These are phyloP conservation scores for Cyberlindnera xishuangbannaensis DNA, from an alignment of 805 yeast species.

Conservation along the genomic window DNA sequence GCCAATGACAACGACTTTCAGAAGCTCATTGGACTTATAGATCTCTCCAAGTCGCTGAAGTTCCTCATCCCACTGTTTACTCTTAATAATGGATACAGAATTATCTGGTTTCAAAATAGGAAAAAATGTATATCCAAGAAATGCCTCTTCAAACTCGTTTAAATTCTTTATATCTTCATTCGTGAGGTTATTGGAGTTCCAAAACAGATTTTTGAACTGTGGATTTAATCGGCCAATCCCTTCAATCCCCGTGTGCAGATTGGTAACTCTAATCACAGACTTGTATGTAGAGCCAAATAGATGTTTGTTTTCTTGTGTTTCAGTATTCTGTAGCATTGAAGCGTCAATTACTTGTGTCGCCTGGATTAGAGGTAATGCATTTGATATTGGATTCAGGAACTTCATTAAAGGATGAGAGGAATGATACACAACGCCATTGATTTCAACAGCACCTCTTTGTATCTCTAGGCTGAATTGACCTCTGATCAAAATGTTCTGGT, in stretches of 20 bases:
- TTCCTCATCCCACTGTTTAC: slow-evolving; percentile 32
- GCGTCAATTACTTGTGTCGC: slow-evolving; percentile 35
- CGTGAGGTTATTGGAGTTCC: slow-evolving; percentile 17
- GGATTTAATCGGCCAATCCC: slow-evolving; percentile 37
- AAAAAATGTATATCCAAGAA: slow-evolving; percentile 35
- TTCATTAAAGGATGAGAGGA: slow-evolving; percentile 25
- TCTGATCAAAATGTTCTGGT: slow-evolving; percentile 37
- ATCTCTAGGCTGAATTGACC: slow-evolving; percentile 43
- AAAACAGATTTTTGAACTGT: slow-evolving; percentile 38
- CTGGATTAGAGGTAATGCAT: slow-evolving; percentile 38
- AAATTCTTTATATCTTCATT: slow-evolving; percentile 12
- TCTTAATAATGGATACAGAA: slow-evolving; percentile 17
- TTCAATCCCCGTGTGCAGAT: slow-evolving; percentile 39
- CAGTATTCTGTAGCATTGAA: slow-evolving; percentile 24
- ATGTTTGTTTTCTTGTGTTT: slow-evolving; percentile 32
- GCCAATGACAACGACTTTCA: slow-evolving; percentile 33
- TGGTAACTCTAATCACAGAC: slow-evolving; percentile 36
- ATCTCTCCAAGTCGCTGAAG: slow-evolving; percentile 32
- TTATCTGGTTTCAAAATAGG: slow-evolving; percentile 26
- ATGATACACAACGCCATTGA: slow-evolving; percentile 36
- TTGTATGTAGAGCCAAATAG: slow-evolving; percentile 35
- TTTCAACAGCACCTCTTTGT: slow-evolving; percentile 40
- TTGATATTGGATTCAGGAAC: slow-evolving; percentile 31
- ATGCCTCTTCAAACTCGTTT: slow-evolving; percentile 23
- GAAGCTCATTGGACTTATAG: slow-evolving; percentile 26